Conservation (phyloP, 2,329 filamentous ascomycete species). For the Stemphylium lycopersici region DNA sequence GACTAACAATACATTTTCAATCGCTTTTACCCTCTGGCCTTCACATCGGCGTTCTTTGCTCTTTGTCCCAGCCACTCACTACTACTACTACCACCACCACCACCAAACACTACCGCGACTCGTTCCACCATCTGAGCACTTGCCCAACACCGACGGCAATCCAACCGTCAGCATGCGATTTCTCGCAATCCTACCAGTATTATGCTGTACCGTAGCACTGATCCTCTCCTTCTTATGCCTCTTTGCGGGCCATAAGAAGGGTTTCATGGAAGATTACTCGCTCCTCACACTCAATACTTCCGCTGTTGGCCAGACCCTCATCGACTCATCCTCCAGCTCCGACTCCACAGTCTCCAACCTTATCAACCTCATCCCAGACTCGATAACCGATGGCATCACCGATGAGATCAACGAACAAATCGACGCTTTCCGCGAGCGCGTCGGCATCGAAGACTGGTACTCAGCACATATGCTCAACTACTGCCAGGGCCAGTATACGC, state of each 20-base stretch:
- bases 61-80: slow-evolving; percentile 1
- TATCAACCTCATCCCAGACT: slow-evolving; percentile 45
- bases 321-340: slow-evolving; percentile 29
- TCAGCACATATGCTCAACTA: slow-evolving; percentile 65
- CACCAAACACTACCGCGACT: background rate
- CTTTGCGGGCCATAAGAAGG: slow-evolving; percentile 64
- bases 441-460: slow-evolving; percentile 67
- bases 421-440: slow-evolving; percentile 54
- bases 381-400: slow-evolving; percentile 44
- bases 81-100: background rate
- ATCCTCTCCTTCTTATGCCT: slow-evolving; percentile 65
- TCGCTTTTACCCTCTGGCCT: slow-evolving; percentile 8
- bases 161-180: slow-evolving; percentile 49
- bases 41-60: slow-evolving; percentile 1
- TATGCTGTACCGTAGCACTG: slow-evolving; percentile 60
- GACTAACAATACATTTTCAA: background rate
- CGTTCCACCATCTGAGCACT: too few species aligned
- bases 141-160: background rate
- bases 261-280: slow-evolving; percentile 63
- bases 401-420: slow-evolving; percentile 46
- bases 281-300: slow-evolving; percentile 67
- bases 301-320: slow-evolving; percentile 55
- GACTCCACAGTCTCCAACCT: slow-evolving; percentile 37
- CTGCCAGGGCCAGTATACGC: slow-evolving; percentile 60
- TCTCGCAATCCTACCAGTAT: slow-evolving; percentile 57